Conservation (phyloP, 2,329 filamentous ascomycete genomes). For the Alternaria novae-zelandiae region DNA sequence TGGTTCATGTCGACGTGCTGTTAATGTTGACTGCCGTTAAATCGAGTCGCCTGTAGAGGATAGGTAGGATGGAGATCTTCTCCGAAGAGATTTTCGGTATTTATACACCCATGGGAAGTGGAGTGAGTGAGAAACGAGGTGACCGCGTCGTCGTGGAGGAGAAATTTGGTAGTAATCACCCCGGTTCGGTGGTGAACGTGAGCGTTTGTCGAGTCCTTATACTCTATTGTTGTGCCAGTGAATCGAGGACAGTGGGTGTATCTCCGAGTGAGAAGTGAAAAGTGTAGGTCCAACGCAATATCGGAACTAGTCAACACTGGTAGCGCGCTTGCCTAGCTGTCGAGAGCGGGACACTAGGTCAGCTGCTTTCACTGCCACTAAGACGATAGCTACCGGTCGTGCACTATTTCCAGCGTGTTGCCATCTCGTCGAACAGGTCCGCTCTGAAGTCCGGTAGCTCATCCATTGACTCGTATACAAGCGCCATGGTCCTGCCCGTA, state of each 20-base stretch:
- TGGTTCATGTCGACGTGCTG: background rate
- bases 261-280: background rate
- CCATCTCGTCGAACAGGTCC: slow-evolving; percentile 40
- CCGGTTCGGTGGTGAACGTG: slow-evolving; percentile 2
- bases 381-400: background rate
- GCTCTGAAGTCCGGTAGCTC: slow-evolving; percentile 39
- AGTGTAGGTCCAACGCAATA: background rate
- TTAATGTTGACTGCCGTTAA: background rate
- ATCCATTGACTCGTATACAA: slow-evolving; percentile 37
- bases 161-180: background rate
- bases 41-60: background rate
- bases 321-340: background rate
- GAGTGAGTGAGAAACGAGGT: background rate
- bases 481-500: slow-evolving; percentile 33
- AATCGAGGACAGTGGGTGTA: background rate
- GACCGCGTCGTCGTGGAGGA: background rate
- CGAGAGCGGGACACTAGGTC: background rate
- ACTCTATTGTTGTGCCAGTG: background rate
- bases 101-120: background rate
- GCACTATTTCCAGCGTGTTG: slow-evolving; percentile 30
- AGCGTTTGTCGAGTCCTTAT: background rate
- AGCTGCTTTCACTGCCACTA: background rate
- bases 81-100: background rate
- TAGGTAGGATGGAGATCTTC: background rate
- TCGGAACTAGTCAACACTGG: background rate